A percentile compares a stretch with the other conserved stretches of the same genome.
phyloP scores from a whole-genome alignment of 2,329 filamentous ascomycete genomes.

The Trichoderma afroharzianum region DNA sequence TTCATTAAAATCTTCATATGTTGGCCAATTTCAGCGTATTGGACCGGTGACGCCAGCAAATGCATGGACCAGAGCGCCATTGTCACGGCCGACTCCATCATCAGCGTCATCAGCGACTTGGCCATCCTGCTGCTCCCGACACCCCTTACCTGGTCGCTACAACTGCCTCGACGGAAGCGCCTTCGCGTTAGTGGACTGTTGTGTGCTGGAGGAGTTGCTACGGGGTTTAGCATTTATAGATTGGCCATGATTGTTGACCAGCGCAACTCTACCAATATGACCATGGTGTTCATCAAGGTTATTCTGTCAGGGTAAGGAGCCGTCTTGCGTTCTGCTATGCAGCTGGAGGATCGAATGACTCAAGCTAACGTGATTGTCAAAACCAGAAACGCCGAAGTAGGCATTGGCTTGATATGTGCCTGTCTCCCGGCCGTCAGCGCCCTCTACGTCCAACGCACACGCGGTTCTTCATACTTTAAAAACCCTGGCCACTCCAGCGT shows the following conservation, averaged over 20 bases:
- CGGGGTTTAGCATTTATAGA: constrained; percentile 30
- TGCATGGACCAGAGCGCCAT: constrained; percentile 36
- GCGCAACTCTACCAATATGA: constrained; percentile 25
- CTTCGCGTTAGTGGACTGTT: constrained; percentile 30
- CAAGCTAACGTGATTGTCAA: not conserved
- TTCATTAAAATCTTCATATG: constrained; percentile 43
- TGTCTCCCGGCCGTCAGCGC: constrained; percentile 30
- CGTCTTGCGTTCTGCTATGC: too few species aligned
- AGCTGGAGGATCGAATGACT: not conserved
- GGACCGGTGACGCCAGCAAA: constrained; percentile 29
- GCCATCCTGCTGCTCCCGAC: constrained; percentile 30
- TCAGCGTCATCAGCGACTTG: constrained; percentile 32
- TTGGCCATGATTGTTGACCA: constrained; percentile 26
- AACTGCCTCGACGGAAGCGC: constrained; percentile 29
- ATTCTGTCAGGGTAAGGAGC: constrained; percentile 25
- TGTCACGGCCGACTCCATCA: constrained; percentile 31
- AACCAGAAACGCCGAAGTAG: constrained; percentile 29
- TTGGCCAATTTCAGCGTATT: constrained; percentile 39
- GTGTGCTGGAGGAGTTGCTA: constrained; percentile 31
- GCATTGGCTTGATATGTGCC: constrained; percentile 32
- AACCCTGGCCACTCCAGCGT: constrained; percentile 20
- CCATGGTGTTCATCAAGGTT: constrained; percentile 28
- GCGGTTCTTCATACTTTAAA: constrained; percentile 25
- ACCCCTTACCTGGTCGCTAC: constrained; percentile 32
- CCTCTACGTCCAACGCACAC: constrained; percentile 20